Base-by-base conservation (phyloP, 2,329 filamentous ascomycete species). In the Cordyceps javanica region DNA sequence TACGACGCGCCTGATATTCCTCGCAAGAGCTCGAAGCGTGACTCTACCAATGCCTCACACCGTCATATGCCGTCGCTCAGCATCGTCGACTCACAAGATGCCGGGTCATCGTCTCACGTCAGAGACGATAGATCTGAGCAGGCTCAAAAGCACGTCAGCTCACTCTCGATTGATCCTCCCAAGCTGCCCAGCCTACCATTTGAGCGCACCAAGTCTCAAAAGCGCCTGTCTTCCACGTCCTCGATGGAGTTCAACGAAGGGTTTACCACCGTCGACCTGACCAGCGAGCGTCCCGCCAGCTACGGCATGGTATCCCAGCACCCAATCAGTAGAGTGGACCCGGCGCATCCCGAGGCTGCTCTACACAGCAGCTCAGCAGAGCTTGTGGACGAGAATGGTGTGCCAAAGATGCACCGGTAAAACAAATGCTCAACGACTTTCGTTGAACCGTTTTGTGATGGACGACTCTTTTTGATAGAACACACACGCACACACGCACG, bases 21-120 rank as follows among this genome's bases (percentile, higher is more conserved):
- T 2, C 80, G 88, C 30, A 90, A 87, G 72, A 91, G 87, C 67
- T 91, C 89, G 0, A 85, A 85, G 67, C 80, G 87, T 59, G 72
- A 79, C 59, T 57, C 82, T 2, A 73, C 69, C 41, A 67, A 64
- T 30, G 70, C 68, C n/a, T 65, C 72, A 25, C 67, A 62, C 56
- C 63, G 64, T 30, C 68, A 68, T 13, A 63, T 69, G 23, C 68
- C 72, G 9, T 73, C 74, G 23, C 66, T 75, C 42, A 72, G 70
- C 54, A 36, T 72, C n/a, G 58, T 46, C 50, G n/a, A 57, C 42
- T 59, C 64, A 26, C 56, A 61, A 45, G 60, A 61, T 34, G 58
- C 34, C 30, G 50, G 46, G 25, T 50, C 60, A 5, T 44, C 60
- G 9, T 46, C 60, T 7, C 26, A 21, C 28, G 14, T 9, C 8